Percentiles rank a stretch among this genome's conserved stretches.
Conservation (phyloP, 2,329 filamentous ascomycete species). For the Clonostachys byssicola region DNA sequence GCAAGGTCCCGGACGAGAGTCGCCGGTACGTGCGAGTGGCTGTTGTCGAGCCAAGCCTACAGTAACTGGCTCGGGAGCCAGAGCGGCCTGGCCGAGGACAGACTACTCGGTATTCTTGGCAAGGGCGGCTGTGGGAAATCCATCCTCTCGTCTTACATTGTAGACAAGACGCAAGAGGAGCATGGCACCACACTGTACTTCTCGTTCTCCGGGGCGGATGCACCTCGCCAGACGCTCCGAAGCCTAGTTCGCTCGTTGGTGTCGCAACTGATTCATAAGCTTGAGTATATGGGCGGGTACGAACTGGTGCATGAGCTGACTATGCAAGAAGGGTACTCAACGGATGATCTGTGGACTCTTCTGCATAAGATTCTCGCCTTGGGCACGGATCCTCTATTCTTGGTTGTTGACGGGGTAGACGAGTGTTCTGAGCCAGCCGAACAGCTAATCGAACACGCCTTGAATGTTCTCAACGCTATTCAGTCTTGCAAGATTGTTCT, state of each 20-base stretch:
- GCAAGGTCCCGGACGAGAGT: not conserved
- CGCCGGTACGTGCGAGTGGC: not conserved
- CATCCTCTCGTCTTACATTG: not conserved
- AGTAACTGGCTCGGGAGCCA: not conserved
- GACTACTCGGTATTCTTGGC: not conserved
- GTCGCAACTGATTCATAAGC: not conserved
- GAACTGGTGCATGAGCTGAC: not conserved
- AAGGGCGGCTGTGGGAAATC: not conserved
- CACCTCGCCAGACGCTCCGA: not conserved
- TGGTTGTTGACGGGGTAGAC: not conserved
- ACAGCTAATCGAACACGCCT: not conserved
- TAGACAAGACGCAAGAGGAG: not conserved
- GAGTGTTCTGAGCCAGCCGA: not conserved
- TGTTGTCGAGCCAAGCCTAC: not conserved
- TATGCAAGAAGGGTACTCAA: not conserved
- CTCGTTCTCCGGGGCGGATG: not conserved
- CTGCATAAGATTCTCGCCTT: not conserved
- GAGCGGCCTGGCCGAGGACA: not conserved
- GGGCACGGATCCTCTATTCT: not conserved
- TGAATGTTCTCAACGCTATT: not conserved
- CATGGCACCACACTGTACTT: not conserved
- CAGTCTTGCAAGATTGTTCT: not conserved
- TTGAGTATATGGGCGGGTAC: not conserved
- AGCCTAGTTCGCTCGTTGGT: not conserved
- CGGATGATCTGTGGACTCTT: not conserved